A percentile compares a stretch with the other conserved stretches of the same genome.
Conservation (phyloP, 352 stramenopile species). For the Globisporangium rhizosaccharum region DNA sequence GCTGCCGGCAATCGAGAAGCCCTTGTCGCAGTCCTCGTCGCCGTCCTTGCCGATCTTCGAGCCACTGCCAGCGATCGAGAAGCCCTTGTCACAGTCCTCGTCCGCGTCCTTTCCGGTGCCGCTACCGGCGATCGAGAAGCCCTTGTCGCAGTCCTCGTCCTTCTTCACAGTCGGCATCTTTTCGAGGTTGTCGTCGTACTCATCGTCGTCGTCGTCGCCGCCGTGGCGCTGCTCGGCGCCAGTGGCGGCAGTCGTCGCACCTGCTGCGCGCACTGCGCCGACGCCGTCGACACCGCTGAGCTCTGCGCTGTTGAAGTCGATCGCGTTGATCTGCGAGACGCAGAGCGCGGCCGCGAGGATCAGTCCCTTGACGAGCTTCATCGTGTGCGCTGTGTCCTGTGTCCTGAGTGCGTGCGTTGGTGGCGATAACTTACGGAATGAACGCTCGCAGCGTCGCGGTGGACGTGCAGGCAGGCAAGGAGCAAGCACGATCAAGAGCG, state of each 20-base stretch:
- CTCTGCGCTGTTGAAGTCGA: slow-evolving; percentile 31
- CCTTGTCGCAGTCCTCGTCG: slow-evolving; percentile 22
- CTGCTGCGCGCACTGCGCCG: slow-evolving; percentile 19
- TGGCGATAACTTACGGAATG: slow-evolving; percentile 13
- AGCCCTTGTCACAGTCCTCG: slow-evolving; percentile 10
- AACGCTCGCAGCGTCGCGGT: neutral
- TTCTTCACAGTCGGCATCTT: slow-evolving; percentile 5
- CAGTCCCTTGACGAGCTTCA: slow-evolving; percentile 42
- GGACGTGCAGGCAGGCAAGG: neutral
- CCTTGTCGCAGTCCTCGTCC: slow-evolving; percentile 27
- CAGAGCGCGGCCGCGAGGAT: slow-evolving; percentile 53
- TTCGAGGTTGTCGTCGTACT: slow-evolving; percentile 1
- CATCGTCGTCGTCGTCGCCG: neutral
- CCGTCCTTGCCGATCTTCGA: slow-evolving; percentile 15
- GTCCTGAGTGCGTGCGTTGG: neutral
- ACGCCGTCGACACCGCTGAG: slow-evolving; percentile 15
- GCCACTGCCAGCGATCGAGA: slow-evolving; percentile 6
- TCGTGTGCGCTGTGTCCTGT: slow-evolving; percentile 7
- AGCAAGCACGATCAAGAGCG: neutral
- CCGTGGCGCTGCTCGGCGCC: slow-evolving; percentile 10
- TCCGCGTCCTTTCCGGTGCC: slow-evolving; percentile 8
- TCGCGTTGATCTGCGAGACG: slow-evolving; percentile 42
- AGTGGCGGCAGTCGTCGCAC: slow-evolving; percentile 4
- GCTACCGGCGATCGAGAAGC: slow-evolving; percentile 27
- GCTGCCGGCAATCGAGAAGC: slow-evolving; percentile 9